Evolutionary conservation across 2,329 filamentous ascomycete species (phyloP), one percentile per base, ranked within the genome.

Genomic region (Botrytis medusae): DNA sequence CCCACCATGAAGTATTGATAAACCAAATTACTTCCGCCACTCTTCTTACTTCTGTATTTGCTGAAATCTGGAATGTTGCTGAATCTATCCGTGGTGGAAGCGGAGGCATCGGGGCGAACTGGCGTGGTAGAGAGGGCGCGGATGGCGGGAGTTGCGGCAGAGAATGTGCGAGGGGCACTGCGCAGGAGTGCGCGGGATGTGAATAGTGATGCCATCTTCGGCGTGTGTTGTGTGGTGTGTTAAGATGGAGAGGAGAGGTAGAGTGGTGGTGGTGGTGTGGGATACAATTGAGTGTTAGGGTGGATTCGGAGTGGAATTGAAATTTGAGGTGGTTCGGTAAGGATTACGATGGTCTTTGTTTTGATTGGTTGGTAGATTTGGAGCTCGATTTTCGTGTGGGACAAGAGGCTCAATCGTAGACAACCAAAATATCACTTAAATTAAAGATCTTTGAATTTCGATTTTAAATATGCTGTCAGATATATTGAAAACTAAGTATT

Each of bases 1-100:
- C 96, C 96, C 78, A 97, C 96, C 93, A 98, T 97, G 86, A 99
- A 98, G 89, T 99, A 99, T 81, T 91, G 91, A 84, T 97, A 96
- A 79, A 97, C 87, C 87, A 95, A 92, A 86, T 97, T 97, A 81
- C 87, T 87, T 78, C 86, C 88, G 83, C 91, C 87, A 79, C 85
- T 85, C 77, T 86, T 86, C 83, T 90, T 91, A 84, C 89, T 91
- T 85, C 91, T 87, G 87, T 99, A 99, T 83, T 94, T 92, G 83
- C 89, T 89, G 85, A 97, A 98, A 86, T 93, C 91, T 79, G 96
- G 96, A 82, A 98, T 92, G 84, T 92, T 90, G 83, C 65, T 72
- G 63, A 69, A 69, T 67, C 62, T 62, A 69, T 72, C 40, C 63
- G 71, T 69, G 40, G 71, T 72, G 42, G 69, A 57, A 68, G 70